phyloP scores from a whole-genome alignment of 2,329 filamentous ascomycete species.

The Colletotrichum neosansevieriae region DNA sequence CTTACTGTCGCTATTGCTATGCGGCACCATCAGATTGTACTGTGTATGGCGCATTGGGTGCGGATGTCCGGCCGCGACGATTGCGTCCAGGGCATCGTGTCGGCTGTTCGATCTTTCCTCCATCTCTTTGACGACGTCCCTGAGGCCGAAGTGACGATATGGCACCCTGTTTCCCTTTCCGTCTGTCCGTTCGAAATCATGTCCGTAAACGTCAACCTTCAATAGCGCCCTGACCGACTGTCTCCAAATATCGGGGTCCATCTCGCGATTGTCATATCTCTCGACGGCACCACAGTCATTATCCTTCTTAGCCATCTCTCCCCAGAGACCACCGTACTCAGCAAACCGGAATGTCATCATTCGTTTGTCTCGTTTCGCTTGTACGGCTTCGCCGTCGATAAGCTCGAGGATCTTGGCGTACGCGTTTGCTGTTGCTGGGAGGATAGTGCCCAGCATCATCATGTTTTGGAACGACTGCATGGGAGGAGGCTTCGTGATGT shows the following conservation, averaged over 20 bases:
- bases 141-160: slow-evolving; percentile 60
- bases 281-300: slow-evolving; percentile 46
- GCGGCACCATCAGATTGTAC: slow-evolving; percentile 45
- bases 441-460: slow-evolving; percentile 69
- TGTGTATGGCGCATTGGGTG: slow-evolving; percentile 46
- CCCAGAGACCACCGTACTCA: slow-evolving; percentile 64
- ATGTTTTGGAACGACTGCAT: slow-evolving; percentile 68
- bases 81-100: slow-evolving; percentile 62
- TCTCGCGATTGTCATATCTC: slow-evolving; percentile 56
- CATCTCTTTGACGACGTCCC: slow-evolving; percentile 65
- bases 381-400: slow-evolving; percentile 64
- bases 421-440: slow-evolving; percentile 69
- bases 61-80: slow-evolving; percentile 54
- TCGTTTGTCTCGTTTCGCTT: slow-evolving; percentile 56
- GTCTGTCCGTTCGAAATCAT: slow-evolving; percentile 46
- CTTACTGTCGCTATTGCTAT: slow-evolving; percentile 51
- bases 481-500: slow-evolving; percentile 51
- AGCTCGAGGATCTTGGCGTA: slow-evolving; percentile 67
- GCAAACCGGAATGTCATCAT: slow-evolving; percentile 59
- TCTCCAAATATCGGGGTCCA: slow-evolving; percentile 68
- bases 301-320: slow-evolving; percentile 45
- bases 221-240: slow-evolving; percentile 65
- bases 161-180: slow-evolving; percentile 24
- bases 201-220: slow-evolving; percentile 69
- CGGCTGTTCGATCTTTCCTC: slow-evolving; percentile 62